phyloP scores from a whole-genome alignment of 345 rosid species.

The Passiflora organensis region DNA sequence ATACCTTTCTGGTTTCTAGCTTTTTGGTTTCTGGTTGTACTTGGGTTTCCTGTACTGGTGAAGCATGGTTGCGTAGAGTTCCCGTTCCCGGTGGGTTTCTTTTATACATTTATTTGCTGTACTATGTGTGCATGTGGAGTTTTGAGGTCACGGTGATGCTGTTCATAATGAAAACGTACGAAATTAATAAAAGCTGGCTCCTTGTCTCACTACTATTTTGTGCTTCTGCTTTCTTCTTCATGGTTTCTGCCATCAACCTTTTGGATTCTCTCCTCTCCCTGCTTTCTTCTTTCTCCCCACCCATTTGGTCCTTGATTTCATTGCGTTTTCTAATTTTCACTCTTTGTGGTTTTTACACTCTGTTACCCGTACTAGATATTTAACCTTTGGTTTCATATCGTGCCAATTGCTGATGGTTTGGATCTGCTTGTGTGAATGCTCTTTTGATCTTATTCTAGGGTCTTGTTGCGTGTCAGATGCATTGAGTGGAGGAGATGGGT shows the following conservation, averaged over 20 bases:
- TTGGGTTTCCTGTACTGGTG: background rate
- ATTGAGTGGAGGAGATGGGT: too few relatives aligned
- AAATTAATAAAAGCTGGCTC: slow-evolving; percentile 1
- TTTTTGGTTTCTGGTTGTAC: background rate
- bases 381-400: background rate
- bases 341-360: too few relatives aligned
- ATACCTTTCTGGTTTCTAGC: too few relatives aligned
- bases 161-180: background rate
- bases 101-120: slow-evolving; percentile 5
- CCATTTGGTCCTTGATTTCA: background rate
- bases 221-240: background rate
- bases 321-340: background rate
- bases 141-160: slow-evolving; percentile 12
- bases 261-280: background rate
- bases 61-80: slow-evolving; percentile 1
- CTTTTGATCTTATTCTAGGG: background rate
- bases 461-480: too few relatives aligned
- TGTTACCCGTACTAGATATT: too few relatives aligned
- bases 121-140: slow-evolving; percentile 27
- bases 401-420: background rate
- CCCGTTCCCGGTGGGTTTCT: too few relatives aligned
- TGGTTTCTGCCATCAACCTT: background rate
- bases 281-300: background rate
- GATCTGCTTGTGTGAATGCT: background rate
- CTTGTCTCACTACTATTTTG: background rate